Conservation (phyloP, 768 basidiomycete species). For the Lentinula aciculospora region DNA sequence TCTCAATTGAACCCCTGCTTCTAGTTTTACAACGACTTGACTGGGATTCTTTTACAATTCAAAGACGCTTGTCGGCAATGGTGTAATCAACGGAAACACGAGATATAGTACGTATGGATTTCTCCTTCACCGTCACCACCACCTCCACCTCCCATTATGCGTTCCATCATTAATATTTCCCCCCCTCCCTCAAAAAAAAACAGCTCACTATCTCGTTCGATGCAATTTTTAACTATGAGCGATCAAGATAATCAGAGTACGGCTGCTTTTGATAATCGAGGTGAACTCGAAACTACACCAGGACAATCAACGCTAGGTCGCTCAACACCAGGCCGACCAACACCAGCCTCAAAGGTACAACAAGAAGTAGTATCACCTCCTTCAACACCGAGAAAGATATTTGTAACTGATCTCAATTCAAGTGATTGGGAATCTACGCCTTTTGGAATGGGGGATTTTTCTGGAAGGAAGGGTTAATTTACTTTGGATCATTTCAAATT, state of each 20-base stretch:
- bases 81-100: slow-evolving; percentile 64
- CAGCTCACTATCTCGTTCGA: slow-evolving; percentile 33
- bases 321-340: too few relatives aligned
- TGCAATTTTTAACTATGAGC: slow-evolving; percentile 7
- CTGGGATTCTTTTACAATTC: slow-evolving; percentile 65
- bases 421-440: not conserved
- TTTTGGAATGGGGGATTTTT: not conserved
- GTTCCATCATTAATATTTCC: not conserved
- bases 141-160: slow-evolving; percentile 1
- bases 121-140: too few relatives aligned
- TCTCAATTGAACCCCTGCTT: not conserved
- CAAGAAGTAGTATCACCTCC: not conserved
- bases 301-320: not conserved
- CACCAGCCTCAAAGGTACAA: not conserved
- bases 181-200: too few relatives aligned
- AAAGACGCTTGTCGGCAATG: slow-evolving; percentile 73
- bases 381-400: not conserved
- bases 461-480: not conserved
- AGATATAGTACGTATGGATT: slow-evolving; percentile 57
- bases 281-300: not conserved
- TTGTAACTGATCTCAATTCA: not conserved
- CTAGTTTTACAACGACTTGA: slow-evolving; percentile 94
- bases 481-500: not conserved
- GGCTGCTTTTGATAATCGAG: not conserved
- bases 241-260: not conserved